Evolutionary conservation across 306 rosid species (phyloP).

Genomic region (Hippophae gyantsensis): DNA sequence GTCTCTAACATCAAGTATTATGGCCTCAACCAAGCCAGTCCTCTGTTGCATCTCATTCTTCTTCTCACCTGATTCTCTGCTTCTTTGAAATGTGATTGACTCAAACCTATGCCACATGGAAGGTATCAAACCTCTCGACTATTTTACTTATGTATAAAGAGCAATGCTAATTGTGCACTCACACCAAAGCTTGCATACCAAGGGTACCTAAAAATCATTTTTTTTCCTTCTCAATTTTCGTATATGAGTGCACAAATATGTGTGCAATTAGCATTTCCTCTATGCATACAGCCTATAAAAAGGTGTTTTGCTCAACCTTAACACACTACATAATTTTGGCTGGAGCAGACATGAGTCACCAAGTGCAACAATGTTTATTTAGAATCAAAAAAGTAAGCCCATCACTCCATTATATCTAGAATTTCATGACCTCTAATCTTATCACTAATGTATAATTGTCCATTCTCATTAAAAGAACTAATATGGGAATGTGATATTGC

Average conservation of each 20-base stretch:
- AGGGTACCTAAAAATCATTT: too few relatives aligned
- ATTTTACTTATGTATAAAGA: slow-evolving; percentile 1
- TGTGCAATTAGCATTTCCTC: too few relatives aligned
- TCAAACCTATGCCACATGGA: slow-evolving; percentile 45
- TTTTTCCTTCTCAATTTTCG: too few relatives aligned
- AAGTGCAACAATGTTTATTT: neutral
- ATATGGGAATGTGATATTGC: neutral
- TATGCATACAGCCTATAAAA: slow-evolving; percentile 1
- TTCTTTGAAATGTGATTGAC: slow-evolving; percentile 48
- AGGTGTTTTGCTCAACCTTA: slow-evolving; percentile 1
- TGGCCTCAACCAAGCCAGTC: slow-evolving; percentile 66
- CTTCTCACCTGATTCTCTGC: slow-evolving; percentile 42
- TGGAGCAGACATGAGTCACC: slow-evolving; percentile 5
- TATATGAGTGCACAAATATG: too few relatives aligned
- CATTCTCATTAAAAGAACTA: slow-evolving; percentile 1
- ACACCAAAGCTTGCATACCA: too few relatives aligned
- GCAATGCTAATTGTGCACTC: too few relatives aligned
- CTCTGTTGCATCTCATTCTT: slow-evolving; percentile 60
- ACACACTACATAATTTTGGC: neutral
- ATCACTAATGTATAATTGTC: neutral
- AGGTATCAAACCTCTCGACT: slow-evolving; percentile 13
- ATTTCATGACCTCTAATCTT: neutral
- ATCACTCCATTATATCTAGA: slow-evolving; percentile 1
- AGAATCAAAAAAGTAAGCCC: neutral
- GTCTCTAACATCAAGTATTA: slow-evolving; percentile 46